Conservation (phyloP, 306 rosid species). For the Begonia peltatifolia region DNA sequence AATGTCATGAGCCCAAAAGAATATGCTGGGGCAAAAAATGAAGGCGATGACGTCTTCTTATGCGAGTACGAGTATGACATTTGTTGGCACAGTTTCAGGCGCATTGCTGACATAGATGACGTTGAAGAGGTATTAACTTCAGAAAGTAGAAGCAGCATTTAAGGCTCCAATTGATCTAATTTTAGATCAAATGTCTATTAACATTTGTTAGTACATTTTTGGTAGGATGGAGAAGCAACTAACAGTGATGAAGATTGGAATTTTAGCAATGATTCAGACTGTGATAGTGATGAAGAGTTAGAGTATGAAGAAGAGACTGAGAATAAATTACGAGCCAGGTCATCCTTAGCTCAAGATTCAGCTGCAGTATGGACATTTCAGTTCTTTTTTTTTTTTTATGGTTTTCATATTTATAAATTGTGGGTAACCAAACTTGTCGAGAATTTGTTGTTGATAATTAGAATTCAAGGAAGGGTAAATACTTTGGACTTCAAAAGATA, state of each 20-base stretch:
- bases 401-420: too few species aligned
- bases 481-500: slow-evolving; percentile 76
- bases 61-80: slow-evolving; percentile 89
- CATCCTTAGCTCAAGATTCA: slow-evolving; percentile 28
- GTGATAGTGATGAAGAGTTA: slow-evolving; percentile 62
- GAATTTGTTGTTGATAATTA: slow-evolving; percentile 15
- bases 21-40: slow-evolving; percentile 47
- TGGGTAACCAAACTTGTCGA: too few species aligned
- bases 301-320: slow-evolving; percentile 48
- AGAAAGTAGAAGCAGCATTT: slow-evolving; percentile 5
- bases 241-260: slow-evolving; percentile 76
- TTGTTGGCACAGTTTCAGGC: slow-evolving; percentile 83
- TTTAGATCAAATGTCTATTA: background rate
- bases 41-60: slow-evolving; percentile 77
- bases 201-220: slow-evolving; percentile 12
- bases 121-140: slow-evolving; percentile 28
- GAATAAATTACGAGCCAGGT: slow-evolving; percentile 22
- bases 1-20: slow-evolving; percentile 59
- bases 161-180: background rate
- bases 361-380: slow-evolving; percentile 59
- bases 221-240: slow-evolving; percentile 44
- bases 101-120: slow-evolving; percentile 59
- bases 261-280: slow-evolving; percentile 29
- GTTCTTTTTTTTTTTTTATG: slow-evolving; percentile 6
- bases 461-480: slow-evolving; percentile 66